Conservation (phyloP, 495 filamentous ascomycete species). For the Trichoderma asperelloides region DNA sequence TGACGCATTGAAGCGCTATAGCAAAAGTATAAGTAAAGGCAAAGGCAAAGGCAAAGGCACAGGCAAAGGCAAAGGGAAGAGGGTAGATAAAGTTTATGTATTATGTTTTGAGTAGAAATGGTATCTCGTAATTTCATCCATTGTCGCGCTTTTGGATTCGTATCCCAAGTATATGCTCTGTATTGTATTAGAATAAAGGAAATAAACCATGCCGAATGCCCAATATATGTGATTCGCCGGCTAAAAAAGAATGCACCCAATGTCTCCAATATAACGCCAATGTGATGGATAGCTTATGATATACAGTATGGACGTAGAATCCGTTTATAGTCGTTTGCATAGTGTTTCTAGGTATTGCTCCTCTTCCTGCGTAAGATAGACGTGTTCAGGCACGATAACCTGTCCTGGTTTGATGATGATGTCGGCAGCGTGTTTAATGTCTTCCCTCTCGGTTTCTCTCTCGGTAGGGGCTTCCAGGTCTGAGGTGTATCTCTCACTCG, state of each 20-base stretch:
- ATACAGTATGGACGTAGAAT: neutral
- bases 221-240: neutral
- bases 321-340: slow-evolving; percentile 22
- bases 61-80: neutral
- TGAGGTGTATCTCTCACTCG: neutral
- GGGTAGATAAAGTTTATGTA: neutral
- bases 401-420: slow-evolving; percentile 23
- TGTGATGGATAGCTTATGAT: neutral
- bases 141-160: no score
- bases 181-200: neutral
- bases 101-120: neutral
- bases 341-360: slow-evolving; percentile 31
- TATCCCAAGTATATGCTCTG: neutral
- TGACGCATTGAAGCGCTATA: no score
- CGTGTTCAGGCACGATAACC: slow-evolving; percentile 26
- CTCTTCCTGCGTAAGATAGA: slow-evolving; percentile 33
- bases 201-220: neutral
- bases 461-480: slow-evolving; percentile 8
- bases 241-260: neutral
- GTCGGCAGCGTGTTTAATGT: slow-evolving; percentile 10
- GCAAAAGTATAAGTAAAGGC: no score
- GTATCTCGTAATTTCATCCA: neutral
- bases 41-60: neutral
- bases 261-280: neutral
- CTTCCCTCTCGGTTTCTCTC: slow-evolving; percentile 6